Base-by-base conservation (phyloP, 1,284 basidiomycete genomes). In the Irpex rosettiformis region DNA sequence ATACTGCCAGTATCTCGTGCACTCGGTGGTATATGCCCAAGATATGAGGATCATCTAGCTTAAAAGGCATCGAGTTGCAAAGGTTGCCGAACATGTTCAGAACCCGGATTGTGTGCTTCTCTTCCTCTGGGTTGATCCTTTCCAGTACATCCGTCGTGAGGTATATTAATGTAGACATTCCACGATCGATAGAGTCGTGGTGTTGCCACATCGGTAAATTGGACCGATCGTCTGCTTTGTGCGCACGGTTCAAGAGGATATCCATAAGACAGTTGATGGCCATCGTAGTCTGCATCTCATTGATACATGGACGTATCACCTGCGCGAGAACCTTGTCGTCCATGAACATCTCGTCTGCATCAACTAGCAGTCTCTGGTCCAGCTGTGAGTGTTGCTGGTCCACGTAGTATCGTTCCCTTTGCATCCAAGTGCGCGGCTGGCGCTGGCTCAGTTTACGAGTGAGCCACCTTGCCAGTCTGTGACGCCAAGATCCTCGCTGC, bases 331-430 rank as follows among this genome's bases (percentile, higher is more conserved):
- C 63, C 28, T 61, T 55, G 48, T 68, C 64, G 55, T 68, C 67
- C 62, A 67, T 67, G 61, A 67, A 64, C 3, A 59, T 57, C 16
- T 59, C 60, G 53, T 67, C 65, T 3, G 67, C 66, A 11, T 57
- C 60, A 1, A 61, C 66, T 8, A 68, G 63, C 13, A 64, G 54
- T 21, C 57, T 53, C 21, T 61, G 61, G 49, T 67, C 67, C 4
- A 65, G 58, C 11, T 45, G 24, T 28, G 25, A 56, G 5, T 24
- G 18, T 16, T 40, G 25, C 11, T 24, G 33, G 10, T 40, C 33
- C n/a, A 43, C 54, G 27, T 55, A 55, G 16, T 33, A 40, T 4
- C 21, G 33, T 13, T 42, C 54, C 22, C 54, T 28, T 21, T 51
- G 48, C 18, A 51, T 3, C 48, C 48, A 51, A 10, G 13, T 51